phyloP scores from a whole-genome alignment of 306 rosid genomes.

The Erythrophleum fordii region DNA sequence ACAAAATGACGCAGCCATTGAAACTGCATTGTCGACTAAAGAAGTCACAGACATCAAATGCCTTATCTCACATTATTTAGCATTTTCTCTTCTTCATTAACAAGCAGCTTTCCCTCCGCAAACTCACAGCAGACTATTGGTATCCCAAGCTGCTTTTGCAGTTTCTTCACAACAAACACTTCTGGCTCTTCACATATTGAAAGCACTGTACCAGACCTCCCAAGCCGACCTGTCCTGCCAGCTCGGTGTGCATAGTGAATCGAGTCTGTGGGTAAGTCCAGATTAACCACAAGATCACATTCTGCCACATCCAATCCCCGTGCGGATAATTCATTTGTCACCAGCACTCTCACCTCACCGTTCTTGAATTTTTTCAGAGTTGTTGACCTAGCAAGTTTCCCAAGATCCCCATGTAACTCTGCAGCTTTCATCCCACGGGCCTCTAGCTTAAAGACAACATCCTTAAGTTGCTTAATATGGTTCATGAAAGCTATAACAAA shows the following conservation, averaged over 20 bases:
- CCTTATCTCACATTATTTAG: conserved; percentile 34
- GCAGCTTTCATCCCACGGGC: conserved; percentile 85
- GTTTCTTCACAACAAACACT: conserved; percentile 87
- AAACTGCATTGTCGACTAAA: conserved; percentile 11
- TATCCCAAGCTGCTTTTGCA: conserved; percentile 85
- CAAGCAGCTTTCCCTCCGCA: conserved; percentile 68
- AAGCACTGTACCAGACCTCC: conserved; percentile 84
- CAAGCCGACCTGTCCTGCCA: conserved; percentile 91
- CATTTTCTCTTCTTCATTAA: conserved; percentile 56
- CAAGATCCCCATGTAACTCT: conserved; percentile 95
- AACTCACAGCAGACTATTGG: conserved; percentile 67
- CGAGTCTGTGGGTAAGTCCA: conserved; percentile 88
- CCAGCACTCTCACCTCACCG: conserved; percentile 80
- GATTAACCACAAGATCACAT: conserved; percentile 95
- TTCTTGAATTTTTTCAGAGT: conserved; percentile 83
- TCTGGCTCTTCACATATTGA: conserved; percentile 85
- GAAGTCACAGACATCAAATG: conserved; percentile 26
- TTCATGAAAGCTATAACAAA: conserved; percentile 94
- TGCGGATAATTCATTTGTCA: conserved; percentile 91
- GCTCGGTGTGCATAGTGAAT: conserved; percentile 95
- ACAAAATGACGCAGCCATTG: conserved; percentile 20
- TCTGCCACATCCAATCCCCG: conserved; percentile 95
- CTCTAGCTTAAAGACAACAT: conserved; percentile 87
- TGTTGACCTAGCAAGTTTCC: conserved; percentile 91
- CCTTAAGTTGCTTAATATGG: conserved; percentile 87